Percentiles rank a stretch among this genome's conserved stretches.
phyloP scores from a whole-genome alignment of 78 protist species.

The Chrysochromulina parva region DNA sequence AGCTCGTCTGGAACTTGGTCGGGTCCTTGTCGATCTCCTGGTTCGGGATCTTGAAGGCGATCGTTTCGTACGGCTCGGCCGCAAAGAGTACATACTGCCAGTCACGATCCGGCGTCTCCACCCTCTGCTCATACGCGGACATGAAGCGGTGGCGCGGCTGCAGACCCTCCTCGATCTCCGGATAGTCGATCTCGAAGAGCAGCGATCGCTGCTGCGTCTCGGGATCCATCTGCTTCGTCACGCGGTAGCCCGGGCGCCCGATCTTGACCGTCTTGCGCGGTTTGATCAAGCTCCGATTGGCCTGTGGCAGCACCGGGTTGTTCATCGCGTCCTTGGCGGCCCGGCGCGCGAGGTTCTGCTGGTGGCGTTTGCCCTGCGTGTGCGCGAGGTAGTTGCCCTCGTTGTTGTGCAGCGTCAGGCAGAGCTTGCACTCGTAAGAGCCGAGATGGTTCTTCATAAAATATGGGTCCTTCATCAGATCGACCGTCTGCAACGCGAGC shows the following conservation, averaged over 20 bases:
- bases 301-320: background rate
- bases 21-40: conserved; percentile 66
- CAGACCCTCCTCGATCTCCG: conserved; percentile 89
- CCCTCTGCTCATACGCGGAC: conserved; percentile 95
- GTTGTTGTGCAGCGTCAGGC: conserved; percentile 96
- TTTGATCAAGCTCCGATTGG: background rate
- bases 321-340: conserved; percentile 48
- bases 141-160: conserved; percentile 95
- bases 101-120: conserved; percentile 58
- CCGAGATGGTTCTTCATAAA: conserved; percentile 86
- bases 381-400: conserved; percentile 87
- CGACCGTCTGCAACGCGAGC: conserved; percentile 89
- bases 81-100: conserved; percentile 94
- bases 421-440: conserved; percentile 96
- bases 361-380: conserved; percentile 92
- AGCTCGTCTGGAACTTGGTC: conserved; percentile 46
- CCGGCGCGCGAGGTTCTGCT: conserved; percentile 83
- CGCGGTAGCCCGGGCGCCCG: conserved; percentile 92
- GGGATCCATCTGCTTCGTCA: conserved; percentile 60
- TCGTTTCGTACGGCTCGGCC: conserved; percentile 97
- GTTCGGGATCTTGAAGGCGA: conserved; percentile 93
- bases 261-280: conserved; percentile 75
- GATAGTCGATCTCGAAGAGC: conserved; percentile 89
- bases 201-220: conserved; percentile 55
- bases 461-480: conserved; percentile 83